Percentiles rank a stretch among this genome's conserved stretches.
Conservation (phyloP, 345 rosid species). For the Ceriops zippeliana region DNA sequence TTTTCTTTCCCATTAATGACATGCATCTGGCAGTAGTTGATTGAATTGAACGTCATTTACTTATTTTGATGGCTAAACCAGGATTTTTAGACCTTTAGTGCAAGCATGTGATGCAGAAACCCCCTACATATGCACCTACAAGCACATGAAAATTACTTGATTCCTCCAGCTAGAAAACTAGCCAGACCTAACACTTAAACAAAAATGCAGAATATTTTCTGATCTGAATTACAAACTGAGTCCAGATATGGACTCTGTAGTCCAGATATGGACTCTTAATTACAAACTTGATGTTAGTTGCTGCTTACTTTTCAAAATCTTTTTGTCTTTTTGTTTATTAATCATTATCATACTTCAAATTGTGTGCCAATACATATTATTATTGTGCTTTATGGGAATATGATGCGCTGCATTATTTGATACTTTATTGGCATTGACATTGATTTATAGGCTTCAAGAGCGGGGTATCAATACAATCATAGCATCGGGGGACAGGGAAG, state of each 20-base stretch:
- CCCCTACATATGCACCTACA: too few species aligned
- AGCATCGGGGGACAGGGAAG: constrained; percentile 97
- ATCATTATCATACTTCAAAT: too few species aligned
- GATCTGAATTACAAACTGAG: neutral
- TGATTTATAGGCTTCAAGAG: constrained; percentile 56
- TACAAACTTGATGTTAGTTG: neutral
- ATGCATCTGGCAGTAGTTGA: neutral
- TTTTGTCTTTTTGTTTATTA: neutral
- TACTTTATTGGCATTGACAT: constrained; percentile 18
- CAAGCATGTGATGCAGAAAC: too few species aligned
- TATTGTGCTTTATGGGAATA: neutral
- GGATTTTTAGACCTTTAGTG: too few species aligned
- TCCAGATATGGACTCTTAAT: neutral
- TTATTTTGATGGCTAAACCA: too few species aligned
- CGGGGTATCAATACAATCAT: constrained; percentile 80
- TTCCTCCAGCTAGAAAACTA: too few species aligned
- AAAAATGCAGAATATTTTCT: neutral
- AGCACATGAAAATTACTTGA: too few species aligned
- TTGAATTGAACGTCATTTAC: neutral
- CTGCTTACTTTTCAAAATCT: neutral
- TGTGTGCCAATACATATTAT: too few species aligned
- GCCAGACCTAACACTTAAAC: neutral
- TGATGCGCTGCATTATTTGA: constrained; percentile 8
- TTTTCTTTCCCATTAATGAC: neutral
- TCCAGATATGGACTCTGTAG: neutral